Base-by-base conservation (phyloP, 768 basidiomycete genomes). In the Cystobasidium onofrii region DNA sequence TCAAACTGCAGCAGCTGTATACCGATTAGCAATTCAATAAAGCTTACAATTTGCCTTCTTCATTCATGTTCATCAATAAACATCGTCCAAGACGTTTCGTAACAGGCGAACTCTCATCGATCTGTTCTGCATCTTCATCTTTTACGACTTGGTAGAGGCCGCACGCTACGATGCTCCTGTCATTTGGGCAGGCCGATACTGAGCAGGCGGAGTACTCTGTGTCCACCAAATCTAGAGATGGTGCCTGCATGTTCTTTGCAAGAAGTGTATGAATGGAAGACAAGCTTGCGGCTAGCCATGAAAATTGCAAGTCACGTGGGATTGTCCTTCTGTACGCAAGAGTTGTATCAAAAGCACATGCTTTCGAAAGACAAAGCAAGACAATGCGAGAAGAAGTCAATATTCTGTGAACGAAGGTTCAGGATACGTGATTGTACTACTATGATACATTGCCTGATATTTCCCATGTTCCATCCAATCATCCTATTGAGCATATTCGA, bases 71-170 rank as follows among this genome's bases (percentile, higher is more conserved):
- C 39, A 73, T 78, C 29, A 79, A 65, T 52, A 78, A 54, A 44
- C 78, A 79, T 20, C 78, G 33, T 15, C 78, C 78, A 2, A 65
- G 67, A 15, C 78, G 33, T 36, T 70, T 76, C n/a, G 75, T 75
- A 10, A 57, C 65, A 13, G 75, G 78, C 36, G 39, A 41, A 23
- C 15, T 57, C 36, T 73, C 77, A 7, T 77, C 77, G 12, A 73
- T 76, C 7, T 74, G 76, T 1, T 33, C 44, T 3, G 69, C 75
- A 74, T 77, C 75, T 72, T 82, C 83, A 36, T 78, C 74, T 71
- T 86, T 80, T 52, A 88, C 83, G 25, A 98, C 85, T 77, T 91
- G 88, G 82, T 99, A 99, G 0, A 95, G 97, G 25, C 95, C 95
- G 77, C 91, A 92, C 1, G 88, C 89, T 74, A 97, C 85, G 31